Percentiles rank a stretch among this genome's conserved stretches.
These are phyloP conservation scores for Sarocladium brachiariae DNA, from an alignment of 2,329 filamentous ascomycete species.

Conservation along the genomic window DNA sequence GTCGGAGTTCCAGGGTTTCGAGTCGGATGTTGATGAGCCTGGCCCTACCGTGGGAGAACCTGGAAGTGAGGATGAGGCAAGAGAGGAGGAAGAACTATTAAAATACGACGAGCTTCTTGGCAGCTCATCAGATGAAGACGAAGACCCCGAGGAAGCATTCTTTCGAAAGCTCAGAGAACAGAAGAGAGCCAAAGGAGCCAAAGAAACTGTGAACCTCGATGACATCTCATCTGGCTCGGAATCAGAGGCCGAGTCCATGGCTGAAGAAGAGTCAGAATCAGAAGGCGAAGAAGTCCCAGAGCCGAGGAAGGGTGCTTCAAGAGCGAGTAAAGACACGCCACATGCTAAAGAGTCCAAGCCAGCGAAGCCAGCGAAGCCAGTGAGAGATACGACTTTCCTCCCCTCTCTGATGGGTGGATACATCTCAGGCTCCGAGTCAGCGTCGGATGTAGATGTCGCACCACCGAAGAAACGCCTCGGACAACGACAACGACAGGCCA, in stretches of 20 bases:
- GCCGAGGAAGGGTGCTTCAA: conserved; percentile 19
- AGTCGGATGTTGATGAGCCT: conserved; percentile 22
- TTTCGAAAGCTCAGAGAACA: conserved; percentile 19
- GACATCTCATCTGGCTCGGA: conserved; percentile 31
- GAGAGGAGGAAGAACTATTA: conserved; percentile 18
- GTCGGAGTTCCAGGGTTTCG: conserved; percentile 32
- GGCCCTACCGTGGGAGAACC: conserved; percentile 15
- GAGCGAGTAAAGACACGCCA: conserved; percentile 14
- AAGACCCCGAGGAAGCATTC: conserved; percentile 27
- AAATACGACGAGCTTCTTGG: conserved; percentile 41
- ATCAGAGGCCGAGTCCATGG: conserved; percentile 15
- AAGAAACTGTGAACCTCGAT: conserved; percentile 30
- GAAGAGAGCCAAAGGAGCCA: conserved; percentile 24
- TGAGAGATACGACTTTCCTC: conserved; percentile 53
- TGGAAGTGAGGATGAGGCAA: conserved; percentile 21
- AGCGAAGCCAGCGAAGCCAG: conserved; percentile 17
- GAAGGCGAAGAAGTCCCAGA: conserved; percentile 23
- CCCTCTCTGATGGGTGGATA: conserved; percentile 75
- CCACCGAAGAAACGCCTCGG: conserved; percentile 66
- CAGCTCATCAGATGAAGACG: conserved; percentile 33
- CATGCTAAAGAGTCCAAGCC: conserved; percentile 15
- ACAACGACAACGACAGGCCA: conserved; percentile 69
- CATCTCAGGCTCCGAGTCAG: conserved; percentile 66
- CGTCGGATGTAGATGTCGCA: conserved; percentile 59
- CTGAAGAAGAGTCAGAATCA: conserved; percentile 16